phyloP scores from a whole-genome alignment of 2,329 filamentous ascomycete genomes.

The Nakataea oryzae region DNA sequence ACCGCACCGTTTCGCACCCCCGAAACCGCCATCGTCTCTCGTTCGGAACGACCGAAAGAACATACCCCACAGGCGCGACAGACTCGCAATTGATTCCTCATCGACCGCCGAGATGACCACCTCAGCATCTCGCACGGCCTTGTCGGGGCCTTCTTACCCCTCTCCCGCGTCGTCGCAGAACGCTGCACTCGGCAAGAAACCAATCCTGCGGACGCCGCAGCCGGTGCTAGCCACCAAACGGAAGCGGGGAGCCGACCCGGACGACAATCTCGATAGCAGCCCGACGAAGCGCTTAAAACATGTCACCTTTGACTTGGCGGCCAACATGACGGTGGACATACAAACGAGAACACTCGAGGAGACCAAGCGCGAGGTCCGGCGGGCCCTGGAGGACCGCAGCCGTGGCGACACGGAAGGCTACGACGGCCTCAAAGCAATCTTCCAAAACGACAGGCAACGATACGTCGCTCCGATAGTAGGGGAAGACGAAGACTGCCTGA shows the following conservation, averaged over 20 bases:
- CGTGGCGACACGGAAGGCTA: conserved; percentile 50
- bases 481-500: conserved; percentile 33
- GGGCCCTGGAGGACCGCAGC: conserved; percentile 45
- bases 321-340: conserved; percentile 46
- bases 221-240: conserved; percentile 33
- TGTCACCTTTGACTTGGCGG: conserved; percentile 47
- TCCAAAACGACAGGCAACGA: conserved; percentile 36
- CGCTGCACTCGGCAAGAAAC: conserved; percentile 28
- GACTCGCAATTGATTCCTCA: not conserved
- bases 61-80: not conserved
- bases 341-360: conserved; percentile 41
- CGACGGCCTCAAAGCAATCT: conserved; percentile 49
- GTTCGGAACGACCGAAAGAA: not conserved
- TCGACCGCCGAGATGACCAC: not conserved
- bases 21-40: not conserved
- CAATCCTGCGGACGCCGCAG: conserved; percentile 37
- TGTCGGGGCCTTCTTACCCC: not conserved
- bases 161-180: not conserved
- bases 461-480: conserved; percentile 18
- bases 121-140: not conserved
- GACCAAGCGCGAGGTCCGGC: conserved; percentile 42
- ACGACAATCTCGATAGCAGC: conserved; percentile 29
- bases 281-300: conserved; percentile 41
- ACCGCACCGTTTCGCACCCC: not conserved
- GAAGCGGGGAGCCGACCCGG: conserved; percentile 30